phyloP scores from a whole-genome alignment of 1,284 basidiomycete species.

The Amylostereum chailletii region DNA sequence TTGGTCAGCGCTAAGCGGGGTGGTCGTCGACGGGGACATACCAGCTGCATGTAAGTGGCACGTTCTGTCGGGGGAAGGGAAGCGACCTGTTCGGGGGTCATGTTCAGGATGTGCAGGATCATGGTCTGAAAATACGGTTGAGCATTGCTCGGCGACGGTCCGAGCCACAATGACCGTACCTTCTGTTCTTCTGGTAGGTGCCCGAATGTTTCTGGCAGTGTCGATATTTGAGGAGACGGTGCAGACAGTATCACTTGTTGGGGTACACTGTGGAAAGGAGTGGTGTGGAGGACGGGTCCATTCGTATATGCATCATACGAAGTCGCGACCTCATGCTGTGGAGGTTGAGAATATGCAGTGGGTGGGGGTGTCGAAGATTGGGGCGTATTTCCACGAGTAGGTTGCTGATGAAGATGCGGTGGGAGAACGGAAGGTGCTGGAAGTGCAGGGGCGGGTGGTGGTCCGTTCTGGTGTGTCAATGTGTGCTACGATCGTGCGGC shows the following conservation, averaged over 20 bases:
- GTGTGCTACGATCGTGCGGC: slow-evolving; percentile 8
- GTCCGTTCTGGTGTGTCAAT: slow-evolving; percentile 10
- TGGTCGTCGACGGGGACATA: slow-evolving; percentile 22
- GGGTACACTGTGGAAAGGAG: too few species aligned
- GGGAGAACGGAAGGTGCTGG: slow-evolving; percentile 1
- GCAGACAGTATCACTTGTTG: too few species aligned
- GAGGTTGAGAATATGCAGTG: slow-evolving; percentile 27
- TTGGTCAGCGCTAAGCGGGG: neutral
- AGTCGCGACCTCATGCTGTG: slow-evolving; percentile 13
- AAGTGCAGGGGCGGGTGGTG: slow-evolving; percentile 2
- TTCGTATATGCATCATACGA: slow-evolving; percentile 8
- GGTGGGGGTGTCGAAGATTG: slow-evolving; percentile 5
- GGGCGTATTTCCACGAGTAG: slow-evolving; percentile 9
- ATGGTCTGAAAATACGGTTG: slow-evolving; percentile 34
- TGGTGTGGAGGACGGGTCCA: neutral
- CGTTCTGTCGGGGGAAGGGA: slow-evolving; percentile 51
- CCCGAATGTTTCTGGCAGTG: slow-evolving; percentile 42
- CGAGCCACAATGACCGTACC: slow-evolving; percentile 34
- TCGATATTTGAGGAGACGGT: neutral
- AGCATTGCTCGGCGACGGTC: slow-evolving; percentile 5
- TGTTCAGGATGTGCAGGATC: slow-evolving; percentile 56
- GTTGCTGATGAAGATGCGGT: slow-evolving; percentile 8
- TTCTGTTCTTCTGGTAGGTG: slow-evolving; percentile 63
- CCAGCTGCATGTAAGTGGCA: slow-evolving; percentile 59
- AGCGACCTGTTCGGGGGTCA: slow-evolving; percentile 65